Conservation (phyloP, 768 basidiomycete species). For the Auricularia sp. region DNA sequence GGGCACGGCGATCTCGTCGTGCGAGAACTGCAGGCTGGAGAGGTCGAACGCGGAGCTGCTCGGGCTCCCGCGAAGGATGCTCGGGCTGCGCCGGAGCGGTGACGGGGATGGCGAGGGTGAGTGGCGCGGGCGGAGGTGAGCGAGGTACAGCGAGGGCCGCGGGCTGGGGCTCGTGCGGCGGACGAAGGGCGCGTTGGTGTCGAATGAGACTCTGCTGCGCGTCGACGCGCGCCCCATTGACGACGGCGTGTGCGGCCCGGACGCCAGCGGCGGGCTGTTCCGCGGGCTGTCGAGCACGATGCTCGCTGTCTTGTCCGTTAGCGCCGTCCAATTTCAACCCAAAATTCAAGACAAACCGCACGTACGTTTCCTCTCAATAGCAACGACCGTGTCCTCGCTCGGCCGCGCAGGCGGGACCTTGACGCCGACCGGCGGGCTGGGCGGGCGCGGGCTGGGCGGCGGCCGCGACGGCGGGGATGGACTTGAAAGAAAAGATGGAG, state of each 20-base stretch:
- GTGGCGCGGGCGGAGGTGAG: background rate
- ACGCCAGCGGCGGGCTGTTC: background rate
- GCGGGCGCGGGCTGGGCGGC: background rate
- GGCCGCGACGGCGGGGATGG: background rate
- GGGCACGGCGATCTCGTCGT: background rate
- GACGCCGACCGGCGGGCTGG: background rate
- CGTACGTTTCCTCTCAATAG: background rate
- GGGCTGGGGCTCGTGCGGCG: too few relatives aligned
- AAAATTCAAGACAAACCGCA: too few relatives aligned
- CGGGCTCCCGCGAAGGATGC: background rate
- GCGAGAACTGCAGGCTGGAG: background rate
- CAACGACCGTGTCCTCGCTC: background rate
- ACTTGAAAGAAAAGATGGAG: background rate
- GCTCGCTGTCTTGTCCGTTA: background rate
- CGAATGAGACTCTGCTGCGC: background rate
- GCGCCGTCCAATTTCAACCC: too few relatives aligned
- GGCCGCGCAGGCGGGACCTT: background rate
- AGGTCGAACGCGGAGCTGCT: background rate
- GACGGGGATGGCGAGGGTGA: background rate
- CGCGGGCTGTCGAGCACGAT: background rate
- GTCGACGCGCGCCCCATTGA: background rate
- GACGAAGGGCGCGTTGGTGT: background rate
- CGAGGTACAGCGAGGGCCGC: background rate
- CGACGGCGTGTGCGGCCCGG: background rate
- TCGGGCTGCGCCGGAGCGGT: background rate